phyloP scores from a whole-genome alignment of 1,284 basidiomycete genomes.

The Ganoderma meredithae region DNA sequence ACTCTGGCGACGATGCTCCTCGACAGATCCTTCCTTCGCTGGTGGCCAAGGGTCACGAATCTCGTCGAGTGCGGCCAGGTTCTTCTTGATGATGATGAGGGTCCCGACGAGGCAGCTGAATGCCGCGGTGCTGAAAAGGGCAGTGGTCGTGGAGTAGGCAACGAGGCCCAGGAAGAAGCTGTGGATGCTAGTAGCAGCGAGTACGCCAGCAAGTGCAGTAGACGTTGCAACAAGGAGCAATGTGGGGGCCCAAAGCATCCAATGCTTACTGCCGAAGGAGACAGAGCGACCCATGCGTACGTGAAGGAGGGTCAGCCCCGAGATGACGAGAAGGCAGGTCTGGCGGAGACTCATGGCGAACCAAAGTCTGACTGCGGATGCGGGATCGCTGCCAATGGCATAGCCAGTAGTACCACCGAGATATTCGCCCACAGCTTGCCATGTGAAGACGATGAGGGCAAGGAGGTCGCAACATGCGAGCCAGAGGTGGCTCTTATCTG shows the following conservation, averaged over 20 bases:
- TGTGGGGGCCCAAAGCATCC: slow-evolving; percentile 74
- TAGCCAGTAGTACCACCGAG: slow-evolving; percentile 52
- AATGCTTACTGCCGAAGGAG: slow-evolving; percentile 68
- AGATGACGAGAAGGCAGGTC: slow-evolving; percentile 67
- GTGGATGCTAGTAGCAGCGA: slow-evolving; percentile 59
- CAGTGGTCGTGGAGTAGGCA: slow-evolving; percentile 61
- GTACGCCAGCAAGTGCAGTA: slow-evolving; percentile 61
- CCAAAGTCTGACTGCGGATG: slow-evolving; percentile 66
- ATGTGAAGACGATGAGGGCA: slow-evolving; percentile 65
- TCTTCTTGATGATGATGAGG: slow-evolving; percentile 67
- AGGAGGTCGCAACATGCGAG: slow-evolving; percentile 68
- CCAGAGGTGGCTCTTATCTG: slow-evolving; percentile 77
- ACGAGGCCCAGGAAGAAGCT: slow-evolving; percentile 68
- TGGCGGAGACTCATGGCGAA: slow-evolving; percentile 68
- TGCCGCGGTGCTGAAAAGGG: slow-evolving; percentile 55
- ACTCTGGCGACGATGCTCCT: slow-evolving; percentile 62
- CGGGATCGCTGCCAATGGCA: slow-evolving; percentile 53
- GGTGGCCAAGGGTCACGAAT: slow-evolving; percentile 64
- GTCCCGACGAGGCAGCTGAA: slow-evolving; percentile 66
- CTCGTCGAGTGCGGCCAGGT: slow-evolving; percentile 60
- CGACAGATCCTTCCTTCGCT: slow-evolving; percentile 46
- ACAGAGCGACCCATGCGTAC: slow-evolving; percentile 72
- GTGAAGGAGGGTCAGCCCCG: slow-evolving; percentile 67
- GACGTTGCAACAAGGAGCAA: slow-evolving; percentile 59
- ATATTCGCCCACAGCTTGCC: slow-evolving; percentile 66